These are phyloP conservation scores for Lactarius vividus DNA, from an alignment of 768 basidiomycete genomes.

Conservation along the genomic window DNA sequence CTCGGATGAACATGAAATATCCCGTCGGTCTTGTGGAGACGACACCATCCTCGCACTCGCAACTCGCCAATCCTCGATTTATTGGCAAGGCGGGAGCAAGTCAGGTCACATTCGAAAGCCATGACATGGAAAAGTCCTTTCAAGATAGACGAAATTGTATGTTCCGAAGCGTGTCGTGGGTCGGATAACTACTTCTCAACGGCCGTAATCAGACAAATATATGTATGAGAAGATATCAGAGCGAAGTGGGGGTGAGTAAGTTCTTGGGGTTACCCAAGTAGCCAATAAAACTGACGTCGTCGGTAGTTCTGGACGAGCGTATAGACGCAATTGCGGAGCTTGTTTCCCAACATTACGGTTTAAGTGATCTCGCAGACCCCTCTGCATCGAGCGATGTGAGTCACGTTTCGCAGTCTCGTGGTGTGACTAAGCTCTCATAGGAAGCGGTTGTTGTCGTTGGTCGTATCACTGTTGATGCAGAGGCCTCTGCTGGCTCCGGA, in stretches of 20 bases:
- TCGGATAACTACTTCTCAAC: slow-evolving; percentile 5
- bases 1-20: slow-evolving; percentile 32
- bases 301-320: slow-evolving; percentile 72
- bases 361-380: slow-evolving; percentile 80
- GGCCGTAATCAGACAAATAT: slow-evolving; percentile 58
- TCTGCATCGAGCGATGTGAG: slow-evolving; percentile 51
- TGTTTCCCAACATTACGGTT: slow-evolving; percentile 63
- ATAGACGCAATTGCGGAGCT: slow-evolving; percentile 85
- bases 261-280: background rate
- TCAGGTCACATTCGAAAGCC: slow-evolving; percentile 15
- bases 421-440: slow-evolving; percentile 32
- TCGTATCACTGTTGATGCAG: slow-evolving; percentile 50
- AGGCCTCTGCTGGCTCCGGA: slow-evolving; percentile 47
- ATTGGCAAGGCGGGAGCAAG: slow-evolving; percentile 15
- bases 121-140: slow-evolving; percentile 20
- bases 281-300: background rate
- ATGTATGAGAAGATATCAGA: slow-evolving; percentile 92
- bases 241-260: slow-evolving; percentile 67
- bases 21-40: slow-evolving; percentile 20
- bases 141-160: slow-evolving; percentile 55
- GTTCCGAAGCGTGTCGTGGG: slow-evolving; percentile 28
- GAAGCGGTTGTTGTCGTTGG: slow-evolving; percentile 34
- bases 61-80: background rate
- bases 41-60: background rate
- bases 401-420: background rate